Conservation (phyloP, 306 rosid genomes). For the Dryas drummondii region DNA sequence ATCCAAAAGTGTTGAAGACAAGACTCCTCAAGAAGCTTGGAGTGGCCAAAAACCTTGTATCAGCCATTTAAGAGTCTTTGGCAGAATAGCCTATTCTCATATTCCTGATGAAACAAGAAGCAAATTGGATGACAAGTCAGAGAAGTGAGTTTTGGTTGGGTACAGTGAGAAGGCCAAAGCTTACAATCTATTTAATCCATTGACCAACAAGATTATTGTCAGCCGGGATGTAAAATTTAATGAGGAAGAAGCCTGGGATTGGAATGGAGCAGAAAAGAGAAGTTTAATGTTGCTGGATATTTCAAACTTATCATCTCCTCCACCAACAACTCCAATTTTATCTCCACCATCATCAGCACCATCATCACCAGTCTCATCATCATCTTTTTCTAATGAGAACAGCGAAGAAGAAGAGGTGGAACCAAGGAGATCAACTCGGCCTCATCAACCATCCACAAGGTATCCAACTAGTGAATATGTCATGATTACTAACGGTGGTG, state of each 20-base stretch:
- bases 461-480: not conserved
- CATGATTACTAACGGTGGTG: too few species aligned
- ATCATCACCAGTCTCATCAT: not conserved
- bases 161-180: not conserved
- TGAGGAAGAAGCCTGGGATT: not conserved
- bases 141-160: not conserved
- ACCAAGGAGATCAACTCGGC: too few species aligned
- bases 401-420: too few species aligned
- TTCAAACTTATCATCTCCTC: too few species aligned
- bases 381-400: not conserved
- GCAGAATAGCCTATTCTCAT: not conserved
- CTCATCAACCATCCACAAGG: too few species aligned
- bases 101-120: not conserved
- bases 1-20: too few species aligned
- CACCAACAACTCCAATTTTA: too few species aligned
- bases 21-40: too few species aligned
- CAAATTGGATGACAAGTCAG: constrained; percentile 2
- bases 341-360: too few species aligned
- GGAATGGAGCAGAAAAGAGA: not conserved
- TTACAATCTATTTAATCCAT: not conserved
- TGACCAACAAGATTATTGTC: constrained; percentile 4
- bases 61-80: too few species aligned
- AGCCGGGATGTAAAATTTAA: constrained; percentile 4
- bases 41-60: too few species aligned
- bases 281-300: too few species aligned